Base-by-base conservation (phyloP, 2,329 filamentous ascomycete genomes). In the Penicillium sp. region DNA sequence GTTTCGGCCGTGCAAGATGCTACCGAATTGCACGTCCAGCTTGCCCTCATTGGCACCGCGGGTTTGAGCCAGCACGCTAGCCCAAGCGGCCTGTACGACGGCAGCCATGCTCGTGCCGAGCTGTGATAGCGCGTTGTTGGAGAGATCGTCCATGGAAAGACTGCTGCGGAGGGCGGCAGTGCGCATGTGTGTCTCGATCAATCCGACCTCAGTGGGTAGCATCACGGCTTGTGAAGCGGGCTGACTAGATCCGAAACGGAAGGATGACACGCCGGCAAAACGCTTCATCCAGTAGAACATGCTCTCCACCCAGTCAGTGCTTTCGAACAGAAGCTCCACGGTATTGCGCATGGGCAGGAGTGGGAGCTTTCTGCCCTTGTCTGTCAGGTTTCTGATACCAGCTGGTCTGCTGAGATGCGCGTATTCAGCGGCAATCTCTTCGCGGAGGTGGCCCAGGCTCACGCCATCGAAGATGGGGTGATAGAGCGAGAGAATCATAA, bases 261-360 rank as follows among this genome's bases (percentile, higher is more conserved):
- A 49, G 11, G 21, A 22, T 11, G 19, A 22, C 3, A 22, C 21
- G 4, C 46, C 46, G 10, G 46, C 46, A 11, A 31, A 29, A 24
- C 31, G 29, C 21, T 21, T 49, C 46, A 49, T 49, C 46, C 46
- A 49, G 19, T 49, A 49, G 19, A 49, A 49, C 46, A 49, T 49
- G 21, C 27, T 49, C 19, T 49, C 46, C 31, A 49, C 31, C 27
- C 21, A 29, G 27, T 49, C 46, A n/a, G 46, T 49, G 46, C 10
- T 8, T 5, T 49, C 27, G 21, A 14, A 49, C 4, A 31, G 19
- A 16, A 35, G 46, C 21, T 31, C 31, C 5, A 49, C 27, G 13
- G 46, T 49, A 3, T 49, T 16, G 19, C 46, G 46, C 46, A 49
- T 49, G 11, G 46, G 31, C 19, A 49, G 3, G n/a, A 49, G 29